Conservation (phyloP, 225 moss, liverwort and hornwort genomes). For the Pseudoscleropodium purum region DNA sequence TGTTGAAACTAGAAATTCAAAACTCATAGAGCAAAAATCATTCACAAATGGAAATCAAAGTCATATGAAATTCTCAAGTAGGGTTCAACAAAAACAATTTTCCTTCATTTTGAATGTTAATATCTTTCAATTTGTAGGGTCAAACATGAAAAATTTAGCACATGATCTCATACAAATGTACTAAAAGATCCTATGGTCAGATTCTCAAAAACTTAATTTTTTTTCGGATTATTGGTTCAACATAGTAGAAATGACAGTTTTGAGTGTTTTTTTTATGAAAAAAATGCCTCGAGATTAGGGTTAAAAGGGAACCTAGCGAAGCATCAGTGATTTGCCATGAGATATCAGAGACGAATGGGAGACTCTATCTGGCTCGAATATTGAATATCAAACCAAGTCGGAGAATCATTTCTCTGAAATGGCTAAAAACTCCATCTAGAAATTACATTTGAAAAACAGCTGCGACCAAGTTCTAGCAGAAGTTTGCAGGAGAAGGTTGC, state of each 20-base stretch:
- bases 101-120: neutral
- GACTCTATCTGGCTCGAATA: no score
- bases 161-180: neutral
- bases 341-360: neutral
- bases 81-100: no score
- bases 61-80: accelerated
- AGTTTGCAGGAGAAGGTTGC: neutral
- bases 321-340: neutral
- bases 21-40: neutral
- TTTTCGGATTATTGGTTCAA: no score
- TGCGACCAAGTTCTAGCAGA: neutral
- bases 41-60: accelerated
- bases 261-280: neutral
- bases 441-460: neutral
- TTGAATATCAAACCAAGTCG: neutral
- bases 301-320: neutral
- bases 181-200: accelerated
- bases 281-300: neutral
- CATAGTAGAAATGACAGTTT: neutral
- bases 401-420: neutral
- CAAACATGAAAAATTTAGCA: neutral
- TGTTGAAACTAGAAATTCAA: neutral
- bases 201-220: neutral
- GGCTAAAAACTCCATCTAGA: neutral
- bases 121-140: neutral